These are phyloP conservation scores for Plasmodium gonderi DNA, from an alignment of 169 alveolate species.

Conservation along the genomic window DNA sequence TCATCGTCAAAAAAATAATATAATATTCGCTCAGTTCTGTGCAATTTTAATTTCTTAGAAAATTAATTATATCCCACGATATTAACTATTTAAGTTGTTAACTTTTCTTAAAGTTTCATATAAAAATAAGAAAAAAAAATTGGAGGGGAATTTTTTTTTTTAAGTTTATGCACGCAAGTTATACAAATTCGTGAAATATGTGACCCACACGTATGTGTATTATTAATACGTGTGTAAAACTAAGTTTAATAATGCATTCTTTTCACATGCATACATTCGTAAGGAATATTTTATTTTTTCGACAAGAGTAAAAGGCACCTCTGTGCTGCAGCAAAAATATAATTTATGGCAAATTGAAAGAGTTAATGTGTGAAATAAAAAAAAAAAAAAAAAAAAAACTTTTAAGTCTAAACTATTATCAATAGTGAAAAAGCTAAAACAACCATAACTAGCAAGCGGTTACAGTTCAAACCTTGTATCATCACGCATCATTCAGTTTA, in stretches of 20 bases:
- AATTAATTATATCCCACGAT: background rate
- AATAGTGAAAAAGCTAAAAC: background rate
- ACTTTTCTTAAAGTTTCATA: background rate
- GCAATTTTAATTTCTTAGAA: background rate
- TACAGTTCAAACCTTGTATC: background rate
- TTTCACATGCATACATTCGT: background rate
- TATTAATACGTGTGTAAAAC: background rate
- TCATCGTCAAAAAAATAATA: background rate
- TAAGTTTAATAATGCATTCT: background rate
- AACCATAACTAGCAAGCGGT: background rate
- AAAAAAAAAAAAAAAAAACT: background rate
- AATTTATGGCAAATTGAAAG: background rate
- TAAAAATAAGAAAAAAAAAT: background rate
- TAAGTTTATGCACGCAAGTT: too few relatives aligned
- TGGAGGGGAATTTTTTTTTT: too few relatives aligned
- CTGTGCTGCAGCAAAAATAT: background rate
- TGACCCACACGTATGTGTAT: background rate
- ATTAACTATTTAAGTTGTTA: too few relatives aligned
- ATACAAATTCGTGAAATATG: background rate
- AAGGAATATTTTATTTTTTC: background rate
- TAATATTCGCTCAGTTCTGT: background rate
- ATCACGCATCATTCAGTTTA: background rate
- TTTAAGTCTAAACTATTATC: background rate
- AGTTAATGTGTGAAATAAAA: background rate
- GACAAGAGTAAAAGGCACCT: background rate